A percentile compares a stretch with the other conserved stretches of the same genome.
phyloP scores from a whole-genome alignment of 441 rosid species.

The Geranium incanum region DNA sequence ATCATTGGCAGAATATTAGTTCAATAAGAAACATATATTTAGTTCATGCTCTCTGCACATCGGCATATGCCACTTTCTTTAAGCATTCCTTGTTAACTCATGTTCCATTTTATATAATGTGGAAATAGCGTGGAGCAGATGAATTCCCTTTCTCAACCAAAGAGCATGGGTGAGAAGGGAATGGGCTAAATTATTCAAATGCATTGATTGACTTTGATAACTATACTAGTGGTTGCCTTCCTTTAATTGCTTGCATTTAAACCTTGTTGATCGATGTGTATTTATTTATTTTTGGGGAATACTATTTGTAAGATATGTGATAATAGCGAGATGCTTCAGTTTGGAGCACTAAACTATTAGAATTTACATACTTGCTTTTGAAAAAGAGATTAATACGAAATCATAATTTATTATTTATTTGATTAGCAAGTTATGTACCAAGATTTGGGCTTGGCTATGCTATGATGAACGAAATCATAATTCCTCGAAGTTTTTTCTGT shows the following conservation, averaged over 20 bases:
- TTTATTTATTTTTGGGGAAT: not conserved
- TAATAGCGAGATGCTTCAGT: not conserved
- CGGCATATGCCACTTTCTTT: not conserved
- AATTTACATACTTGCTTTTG: not conserved
- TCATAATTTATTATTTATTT: too few species aligned
- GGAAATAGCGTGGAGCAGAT: not conserved
- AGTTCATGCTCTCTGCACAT: not conserved
- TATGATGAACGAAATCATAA: not conserved
- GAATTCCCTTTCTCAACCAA: not conserved
- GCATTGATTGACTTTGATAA: not conserved
- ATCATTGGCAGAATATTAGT: not conserved
- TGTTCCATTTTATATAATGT: not conserved
- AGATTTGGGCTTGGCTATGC: too few species aligned
- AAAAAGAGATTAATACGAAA: not conserved
- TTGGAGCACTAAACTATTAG: not conserved
- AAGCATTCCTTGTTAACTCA: not conserved
- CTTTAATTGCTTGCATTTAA: not conserved
- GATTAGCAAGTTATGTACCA: too few species aligned
- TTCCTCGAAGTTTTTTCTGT: not conserved
- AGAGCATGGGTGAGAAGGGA: slow-evolving; percentile 4
- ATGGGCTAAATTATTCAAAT: slow-evolving; percentile 1
- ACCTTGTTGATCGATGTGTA: not conserved
- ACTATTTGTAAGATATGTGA: not conserved
- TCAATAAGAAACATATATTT: not conserved
- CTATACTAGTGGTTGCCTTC: not conserved